Evolutionary conservation across 2,329 filamentous ascomycete genomes (phyloP).

Genomic region (Aspergillus vadensis): DNA sequence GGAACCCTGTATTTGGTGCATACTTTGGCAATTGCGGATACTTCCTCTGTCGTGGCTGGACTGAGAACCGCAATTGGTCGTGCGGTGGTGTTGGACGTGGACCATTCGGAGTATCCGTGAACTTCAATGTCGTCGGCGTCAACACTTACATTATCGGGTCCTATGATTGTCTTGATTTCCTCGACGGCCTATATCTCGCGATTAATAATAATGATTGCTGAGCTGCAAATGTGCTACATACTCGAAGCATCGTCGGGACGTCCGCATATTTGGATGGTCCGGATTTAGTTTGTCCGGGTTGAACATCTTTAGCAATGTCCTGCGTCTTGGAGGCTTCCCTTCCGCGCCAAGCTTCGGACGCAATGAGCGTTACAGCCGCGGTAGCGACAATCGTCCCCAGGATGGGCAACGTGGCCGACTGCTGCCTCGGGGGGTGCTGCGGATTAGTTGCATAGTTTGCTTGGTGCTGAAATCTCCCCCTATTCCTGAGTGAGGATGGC

Average conservation of each 20-base stretch:
- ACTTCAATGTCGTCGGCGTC: conserved; percentile 62
- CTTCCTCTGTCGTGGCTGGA: conserved; percentile 63
- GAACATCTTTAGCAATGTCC: not conserved
- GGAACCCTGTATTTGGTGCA: conserved; percentile 65
- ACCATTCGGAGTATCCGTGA: conserved; percentile 70
- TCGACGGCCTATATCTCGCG: not conserved
- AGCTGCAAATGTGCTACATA: not conserved
- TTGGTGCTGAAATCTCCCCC: too few relatives aligned
- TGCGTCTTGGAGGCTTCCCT: not conserved
- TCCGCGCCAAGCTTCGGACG: conserved; percentile 1
- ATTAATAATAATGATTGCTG: not conserved
- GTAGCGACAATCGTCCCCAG: not conserved
- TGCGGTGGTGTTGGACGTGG: conserved; percentile 55
- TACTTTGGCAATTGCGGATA: conserved; percentile 63
- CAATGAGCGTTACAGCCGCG: not conserved
- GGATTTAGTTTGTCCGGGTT: not conserved
- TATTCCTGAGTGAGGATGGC: not conserved
- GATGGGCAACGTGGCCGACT: not conserved
- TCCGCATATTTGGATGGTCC: not conserved
- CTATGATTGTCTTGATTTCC: not conserved
- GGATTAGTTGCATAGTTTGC: not conserved
- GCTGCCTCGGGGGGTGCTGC: not conserved
- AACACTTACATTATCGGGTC: conserved; percentile 58
- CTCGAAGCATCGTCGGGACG: conserved; percentile 1
- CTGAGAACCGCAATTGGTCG: conserved; percentile 62